These are phyloP conservation scores for Pseudopithomyces maydicus DNA, from an alignment of 2,329 filamentous ascomycete species.

Conservation along the genomic window DNA sequence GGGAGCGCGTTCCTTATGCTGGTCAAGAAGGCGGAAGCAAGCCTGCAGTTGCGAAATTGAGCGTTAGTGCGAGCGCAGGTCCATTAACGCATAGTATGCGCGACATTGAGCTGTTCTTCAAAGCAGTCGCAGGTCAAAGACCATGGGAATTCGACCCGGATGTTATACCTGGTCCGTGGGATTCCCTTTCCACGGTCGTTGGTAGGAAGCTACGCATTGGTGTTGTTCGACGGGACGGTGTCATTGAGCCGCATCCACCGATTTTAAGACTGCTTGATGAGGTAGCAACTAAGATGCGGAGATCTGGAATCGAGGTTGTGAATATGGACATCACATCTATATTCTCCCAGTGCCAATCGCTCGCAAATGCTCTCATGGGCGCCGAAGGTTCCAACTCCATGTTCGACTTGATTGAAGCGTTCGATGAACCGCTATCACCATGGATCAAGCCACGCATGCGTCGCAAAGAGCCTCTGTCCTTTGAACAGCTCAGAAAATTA, in stretches of 20 bases:
- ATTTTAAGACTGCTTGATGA: conserved; percentile 54
- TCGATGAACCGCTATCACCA: conserved; percentile 62
- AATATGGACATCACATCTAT: conserved; percentile 60
- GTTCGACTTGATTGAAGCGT: conserved; percentile 62
- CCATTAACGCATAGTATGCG: conserved; percentile 54
- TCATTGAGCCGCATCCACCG: conserved; percentile 59
- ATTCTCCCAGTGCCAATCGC: conserved; percentile 60
- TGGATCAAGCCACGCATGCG: conserved; percentile 62
- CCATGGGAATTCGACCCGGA: conserved; percentile 57
- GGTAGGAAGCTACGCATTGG: conserved; percentile 50
- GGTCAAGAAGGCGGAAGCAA: conserved; percentile 56
- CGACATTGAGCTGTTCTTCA: conserved; percentile 60
- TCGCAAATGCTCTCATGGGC: conserved; percentile 63
- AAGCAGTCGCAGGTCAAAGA: conserved; percentile 57
- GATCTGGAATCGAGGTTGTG: conserved; percentile 59
- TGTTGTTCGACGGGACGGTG: conserved; percentile 55
- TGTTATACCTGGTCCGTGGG: conserved; percentile 49
- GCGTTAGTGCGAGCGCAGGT: conserved; percentile 51
- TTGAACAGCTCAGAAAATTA: conserved; percentile 57
- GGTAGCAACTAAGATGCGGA: conserved; percentile 41
- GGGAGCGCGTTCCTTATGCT: conserved; percentile 57
- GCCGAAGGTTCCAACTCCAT: conserved; percentile 62
- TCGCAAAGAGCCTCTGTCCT: conserved; percentile 52
- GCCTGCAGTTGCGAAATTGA: conserved; percentile 54
- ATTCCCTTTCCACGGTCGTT: conserved; percentile 20